Evolutionary conservation across 306 rosid species (phyloP), one percentile per base, ranked within the genome.

Genomic region (Sindora glabra): DNA sequence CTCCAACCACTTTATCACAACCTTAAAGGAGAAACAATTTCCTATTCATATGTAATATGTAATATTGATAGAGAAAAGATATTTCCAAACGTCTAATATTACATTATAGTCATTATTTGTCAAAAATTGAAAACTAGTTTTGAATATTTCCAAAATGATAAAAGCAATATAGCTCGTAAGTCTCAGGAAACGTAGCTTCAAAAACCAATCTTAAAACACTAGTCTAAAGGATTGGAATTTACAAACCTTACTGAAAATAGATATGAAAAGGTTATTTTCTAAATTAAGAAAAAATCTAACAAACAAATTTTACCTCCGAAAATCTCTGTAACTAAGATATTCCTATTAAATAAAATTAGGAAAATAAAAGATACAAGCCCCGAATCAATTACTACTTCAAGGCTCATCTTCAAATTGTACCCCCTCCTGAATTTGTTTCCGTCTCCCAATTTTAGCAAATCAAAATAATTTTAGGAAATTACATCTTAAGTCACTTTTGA

Each of bases 231-330:
- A 17, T 34, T 37, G 42, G 56, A 67, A 77, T n/a, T 61, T 46
- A 15, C 68, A 62, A 56, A 8, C 56, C 30, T 67, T 44, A 52
- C 82, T 71, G 12, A 50, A 72, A 53, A 67, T 67, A 62, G 71
- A 42, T 5, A 51, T n/a, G 24, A 51, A 12, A 42, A 67, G 67
- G 65, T 57, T 56, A 77, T 47, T 62, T 37, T 57, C 56, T 15
- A 8, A 56, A 67, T 40, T 8, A 64, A 27, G 65, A 17, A 17
- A 71, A 56, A 49, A 53, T 64, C 65, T 62, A 15, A 75, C 42
- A 70, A 70, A 64, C 33, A 64, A 46, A 46, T 18, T 29, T 23
- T 26, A n/a, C n/a, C 30, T 56, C 58, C 25, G 3, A 41, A 62
- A n/a, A 56, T 32, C 25, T 38, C 42, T 33, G 44, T 40, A 49